A percentile compares a stretch with the other conserved stretches of the same genome.
These are phyloP conservation scores for Adansonia grandidieri DNA, from an alignment of 441 rosid genomes.

Conservation along the genomic window DNA sequence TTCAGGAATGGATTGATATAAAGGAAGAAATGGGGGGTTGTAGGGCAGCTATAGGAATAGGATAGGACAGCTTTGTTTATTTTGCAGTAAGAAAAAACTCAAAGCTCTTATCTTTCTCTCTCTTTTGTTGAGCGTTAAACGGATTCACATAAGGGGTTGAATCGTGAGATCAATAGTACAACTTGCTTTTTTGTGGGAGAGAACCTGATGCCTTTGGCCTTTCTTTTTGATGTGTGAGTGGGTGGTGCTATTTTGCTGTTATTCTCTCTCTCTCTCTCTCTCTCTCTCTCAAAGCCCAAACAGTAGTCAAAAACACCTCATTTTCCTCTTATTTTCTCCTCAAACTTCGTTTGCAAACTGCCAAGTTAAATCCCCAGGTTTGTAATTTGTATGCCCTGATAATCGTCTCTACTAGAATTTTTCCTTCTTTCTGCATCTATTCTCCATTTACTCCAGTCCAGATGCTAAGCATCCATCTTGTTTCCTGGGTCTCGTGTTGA, in stretches of 20 bases:
- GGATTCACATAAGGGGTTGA: conserved; percentile 42
- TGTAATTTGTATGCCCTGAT: conserved; percentile 18
- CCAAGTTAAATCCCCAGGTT: conserved; percentile 16
- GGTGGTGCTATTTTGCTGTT: conserved; percentile 55
- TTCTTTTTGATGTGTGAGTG: conserved; percentile 66
- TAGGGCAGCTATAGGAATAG: conserved; percentile 45
- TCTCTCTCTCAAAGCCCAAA: conserved; percentile 25
- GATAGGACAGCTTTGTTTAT: conserved; percentile 48
- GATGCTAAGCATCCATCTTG: not conserved
- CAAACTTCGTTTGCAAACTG: conserved; percentile 10
- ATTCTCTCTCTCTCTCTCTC: not conserved
- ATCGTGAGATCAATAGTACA: conserved; percentile 35
- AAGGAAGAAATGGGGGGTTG: conserved; percentile 38
- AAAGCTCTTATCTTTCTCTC: not conserved
- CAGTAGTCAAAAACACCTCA: not conserved
- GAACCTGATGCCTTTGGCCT: conserved; percentile 59
- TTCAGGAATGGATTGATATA: conserved; percentile 7
- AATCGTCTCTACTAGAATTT: not conserved
- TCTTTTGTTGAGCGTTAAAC: conserved; percentile 20
- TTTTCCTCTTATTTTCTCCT: conserved; percentile 25
- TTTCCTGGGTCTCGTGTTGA: not conserved
- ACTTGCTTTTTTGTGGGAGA: conserved; percentile 35
- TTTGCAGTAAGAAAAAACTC: not conserved
- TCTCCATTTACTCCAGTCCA: not conserved
- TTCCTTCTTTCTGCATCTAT: not conserved